Evolutionary conservation across 1,284 basidiomycete species (phyloP).

Genomic region (Cerioporus squamosus): DNA sequence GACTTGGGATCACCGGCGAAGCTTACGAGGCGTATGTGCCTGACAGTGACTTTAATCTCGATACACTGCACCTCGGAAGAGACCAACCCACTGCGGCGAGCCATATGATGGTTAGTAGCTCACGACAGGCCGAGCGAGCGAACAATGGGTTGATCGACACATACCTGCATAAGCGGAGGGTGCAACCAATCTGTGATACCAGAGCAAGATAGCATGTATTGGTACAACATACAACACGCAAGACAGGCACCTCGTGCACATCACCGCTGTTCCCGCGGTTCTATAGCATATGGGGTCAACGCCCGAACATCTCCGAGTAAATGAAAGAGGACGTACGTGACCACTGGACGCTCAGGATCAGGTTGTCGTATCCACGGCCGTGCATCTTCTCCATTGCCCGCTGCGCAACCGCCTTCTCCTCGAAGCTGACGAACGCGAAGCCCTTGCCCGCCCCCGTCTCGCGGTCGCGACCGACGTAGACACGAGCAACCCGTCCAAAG

Average conservation of each 20-base stretch:
- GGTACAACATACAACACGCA: neutral
- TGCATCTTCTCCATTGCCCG: slow-evolving; percentile 93
- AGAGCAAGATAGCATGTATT: slow-evolving; percentile 15
- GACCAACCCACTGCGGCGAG: no score
- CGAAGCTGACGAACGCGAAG: slow-evolving; percentile 96
- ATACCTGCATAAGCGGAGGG: no score
- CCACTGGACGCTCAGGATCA: slow-evolving; percentile 89
- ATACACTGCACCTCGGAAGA: no score
- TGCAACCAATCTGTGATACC: neutral
- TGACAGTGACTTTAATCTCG: no score
- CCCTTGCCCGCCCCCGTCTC: slow-evolving; percentile 97
- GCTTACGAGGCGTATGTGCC: no score
- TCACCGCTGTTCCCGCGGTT: slow-evolving; percentile 40
- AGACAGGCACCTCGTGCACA: neutral
- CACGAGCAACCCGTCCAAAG: slow-evolving; percentile 86
- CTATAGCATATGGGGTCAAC: slow-evolving; percentile 20
- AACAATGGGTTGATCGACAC: no score
- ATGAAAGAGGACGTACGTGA: slow-evolving; percentile 51
- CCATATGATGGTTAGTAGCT: no score
- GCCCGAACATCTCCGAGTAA: neutral
- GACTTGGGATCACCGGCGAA: no score
- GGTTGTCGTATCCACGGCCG: slow-evolving; percentile 89
- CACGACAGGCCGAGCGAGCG: no score
- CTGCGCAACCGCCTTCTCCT: slow-evolving; percentile 82
- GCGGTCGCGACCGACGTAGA: slow-evolving; percentile 94